phyloP scores from a whole-genome alignment of 768 basidiomycete species.

The Pisolithus sp. region DNA sequence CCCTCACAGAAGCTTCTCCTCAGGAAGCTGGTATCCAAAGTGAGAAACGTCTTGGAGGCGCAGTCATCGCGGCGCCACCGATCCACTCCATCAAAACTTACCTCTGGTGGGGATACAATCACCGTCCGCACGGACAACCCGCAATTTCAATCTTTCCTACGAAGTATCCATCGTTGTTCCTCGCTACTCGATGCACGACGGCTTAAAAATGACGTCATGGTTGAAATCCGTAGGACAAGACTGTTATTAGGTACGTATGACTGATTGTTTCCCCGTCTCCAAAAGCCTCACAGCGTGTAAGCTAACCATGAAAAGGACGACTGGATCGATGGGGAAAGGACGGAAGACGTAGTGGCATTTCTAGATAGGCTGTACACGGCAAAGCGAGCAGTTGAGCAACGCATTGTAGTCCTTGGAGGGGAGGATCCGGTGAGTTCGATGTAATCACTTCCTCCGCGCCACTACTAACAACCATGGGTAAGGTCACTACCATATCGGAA shows the following conservation, averaged over 20 bases:
- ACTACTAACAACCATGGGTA: constrained; percentile 5
- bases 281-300: constrained; percentile 20
- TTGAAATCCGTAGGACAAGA: constrained; percentile 84
- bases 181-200: constrained; percentile 85
- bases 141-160: constrained; percentile 88
- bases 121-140: constrained; percentile 75
- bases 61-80: constrained; percentile 57
- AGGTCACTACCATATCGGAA: constrained; percentile 42
- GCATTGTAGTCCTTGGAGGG: constrained; percentile 72
- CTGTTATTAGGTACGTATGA: constrained; percentile 51
- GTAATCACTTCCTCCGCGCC: background rate
- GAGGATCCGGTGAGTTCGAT: constrained; percentile 46
- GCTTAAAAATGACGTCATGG: constrained; percentile 84
- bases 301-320: constrained; percentile 85
- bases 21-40: constrained; percentile 82
- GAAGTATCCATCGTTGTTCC: constrained; percentile 74
- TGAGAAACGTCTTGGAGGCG: constrained; percentile 76
- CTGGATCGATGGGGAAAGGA: constrained; percentile 81
- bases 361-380: constrained; percentile 85
- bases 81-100: constrained; percentile 34
- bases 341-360: constrained; percentile 81
- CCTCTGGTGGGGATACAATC: constrained; percentile 57
- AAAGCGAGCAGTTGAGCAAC: constrained; percentile 78
- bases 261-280: background rate
- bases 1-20: constrained; percentile 1